A percentile compares a stretch with the other conserved stretches of the same genome.
Evolutionary conservation across 2,329 filamentous ascomycete genomes (phyloP).

Genomic region (Xylariaceae sp.): DNA sequence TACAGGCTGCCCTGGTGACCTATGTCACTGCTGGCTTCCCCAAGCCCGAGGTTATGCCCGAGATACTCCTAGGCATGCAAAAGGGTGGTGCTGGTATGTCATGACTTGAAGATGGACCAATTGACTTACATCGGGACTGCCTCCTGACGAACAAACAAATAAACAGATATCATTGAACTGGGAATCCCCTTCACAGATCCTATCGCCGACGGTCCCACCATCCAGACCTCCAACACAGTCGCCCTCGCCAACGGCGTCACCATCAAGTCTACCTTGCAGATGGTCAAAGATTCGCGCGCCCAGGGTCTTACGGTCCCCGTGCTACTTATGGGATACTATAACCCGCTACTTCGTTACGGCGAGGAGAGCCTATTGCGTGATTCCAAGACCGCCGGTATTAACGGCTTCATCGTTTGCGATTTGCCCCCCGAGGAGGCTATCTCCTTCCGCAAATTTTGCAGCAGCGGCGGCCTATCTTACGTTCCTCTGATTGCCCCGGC

Average conservation of each 20-base stretch:
- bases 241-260: constrained; percentile 90
- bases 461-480: constrained; percentile 83
- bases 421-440: constrained; percentile 95
- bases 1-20: constrained; percentile 82
- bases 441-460: constrained; percentile 86
- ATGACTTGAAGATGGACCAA: constrained; percentile 13
- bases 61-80: constrained; percentile 88
- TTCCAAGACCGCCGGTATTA: constrained; percentile 83
- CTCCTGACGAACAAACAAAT: too few species aligned
- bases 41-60: constrained; percentile 78
- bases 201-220: constrained; percentile 96
- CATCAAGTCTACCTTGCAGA: constrained; percentile 77
- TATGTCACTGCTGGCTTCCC: constrained; percentile 97
- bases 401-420: constrained; percentile 97
- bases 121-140: constrained; percentile 21
- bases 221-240: constrained; percentile 92
- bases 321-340: constrained; percentile 98
- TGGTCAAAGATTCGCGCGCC: constrained; percentile 81
- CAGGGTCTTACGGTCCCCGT: constrained; percentile 82
- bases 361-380: constrained; percentile 89
- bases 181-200: constrained; percentile 97
- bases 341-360: constrained; percentile 91
- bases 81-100: constrained; percentile 83
- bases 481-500: constrained; percentile 95
- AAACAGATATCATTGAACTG: constrained; percentile 89